Evolutionary conservation across 2,329 filamentous ascomycete genomes (phyloP), one percentile per base, ranked within the genome.

Genomic region (Phoma sp.): DNA sequence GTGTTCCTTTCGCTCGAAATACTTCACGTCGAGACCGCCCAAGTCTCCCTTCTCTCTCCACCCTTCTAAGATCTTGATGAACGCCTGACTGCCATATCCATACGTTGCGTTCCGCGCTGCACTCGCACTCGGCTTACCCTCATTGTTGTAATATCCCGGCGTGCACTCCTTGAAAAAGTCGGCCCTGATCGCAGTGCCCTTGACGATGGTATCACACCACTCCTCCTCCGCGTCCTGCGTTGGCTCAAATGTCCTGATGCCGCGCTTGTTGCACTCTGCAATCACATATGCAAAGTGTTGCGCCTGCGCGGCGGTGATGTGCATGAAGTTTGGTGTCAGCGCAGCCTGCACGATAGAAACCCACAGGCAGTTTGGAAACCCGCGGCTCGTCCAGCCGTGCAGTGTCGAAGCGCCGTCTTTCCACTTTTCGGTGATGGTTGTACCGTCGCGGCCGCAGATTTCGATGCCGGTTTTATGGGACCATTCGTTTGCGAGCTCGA

Each of bases 331-430:
- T 3, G 62, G 64, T 7, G 62, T 65, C 12, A 68, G 30, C 5
- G 58, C 63, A 4, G 58, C 64, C 21, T 68, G 66, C 2, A 61
- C 56, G 7, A 66, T 34, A 1, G 54, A 56, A 1, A 33, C 69
- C 66, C 61, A 80, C 78, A 76, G 84, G 81, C 39, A 85, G 60
- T 87, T 87, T 1, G 84, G 84, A 53, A 86, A 86, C 0, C 75
- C 77, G 56, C 73, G 70, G 0, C 73, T 77, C 5, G 76, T 67
- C 5, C 81, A 67, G 9, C 83, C 84, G 65, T 87, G 84, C 0
- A 86, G 73, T 0, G 84, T 86, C 0, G 73, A 62, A 0, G 80
- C 64, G 0, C 80, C 82, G 0, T 76, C 68, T 17, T 69, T 68
- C 66, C 81, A 83, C 59, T 80, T 80, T 2, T 80, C 71, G 7